Percentiles rank a stretch among this genome's conserved stretches.
phyloP scores from a whole-genome alignment of 2,329 filamentous ascomycete species.

The Beauveria sp. region DNA sequence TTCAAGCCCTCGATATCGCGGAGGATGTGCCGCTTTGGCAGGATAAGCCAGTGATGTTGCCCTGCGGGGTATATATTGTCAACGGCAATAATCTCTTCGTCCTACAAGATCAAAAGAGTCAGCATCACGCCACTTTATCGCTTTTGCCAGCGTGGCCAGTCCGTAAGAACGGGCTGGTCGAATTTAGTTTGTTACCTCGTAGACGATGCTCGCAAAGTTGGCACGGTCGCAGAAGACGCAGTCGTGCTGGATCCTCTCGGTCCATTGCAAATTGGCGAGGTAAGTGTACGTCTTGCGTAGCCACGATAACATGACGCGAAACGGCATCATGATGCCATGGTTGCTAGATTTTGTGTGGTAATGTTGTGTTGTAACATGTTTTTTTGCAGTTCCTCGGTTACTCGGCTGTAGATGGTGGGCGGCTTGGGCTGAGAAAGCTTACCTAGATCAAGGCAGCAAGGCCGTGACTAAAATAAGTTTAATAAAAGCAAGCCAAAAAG shows the following conservation, averaged over 20 bases:
- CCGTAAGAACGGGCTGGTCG: too few relatives aligned
- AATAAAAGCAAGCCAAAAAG: too few relatives aligned
- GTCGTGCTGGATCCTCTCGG: not conserved
- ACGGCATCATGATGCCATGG: too few relatives aligned
- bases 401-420: too few relatives aligned
- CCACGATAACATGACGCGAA: too few relatives aligned
- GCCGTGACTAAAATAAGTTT: too few relatives aligned
- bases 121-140: not conserved
- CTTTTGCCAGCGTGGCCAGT: not conserved
- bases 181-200: not conserved
- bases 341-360: too few relatives aligned
- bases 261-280: not conserved
- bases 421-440: too few relatives aligned
- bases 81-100: not conserved
- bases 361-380: too few relatives aligned
- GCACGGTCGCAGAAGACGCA: not conserved
- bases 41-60: not conserved
- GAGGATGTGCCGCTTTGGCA: not conserved
- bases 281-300: not conserved
- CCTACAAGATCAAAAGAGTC: not conserved
- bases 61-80: not conserved
- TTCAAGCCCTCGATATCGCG: not conserved
- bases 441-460: too few relatives aligned
- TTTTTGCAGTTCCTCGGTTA: too few relatives aligned
- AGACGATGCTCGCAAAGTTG: not conserved